Evolutionary conservation across 306 rosid genomes (phyloP).

Genomic region (Psophocarpus tetragonolobus): DNA sequence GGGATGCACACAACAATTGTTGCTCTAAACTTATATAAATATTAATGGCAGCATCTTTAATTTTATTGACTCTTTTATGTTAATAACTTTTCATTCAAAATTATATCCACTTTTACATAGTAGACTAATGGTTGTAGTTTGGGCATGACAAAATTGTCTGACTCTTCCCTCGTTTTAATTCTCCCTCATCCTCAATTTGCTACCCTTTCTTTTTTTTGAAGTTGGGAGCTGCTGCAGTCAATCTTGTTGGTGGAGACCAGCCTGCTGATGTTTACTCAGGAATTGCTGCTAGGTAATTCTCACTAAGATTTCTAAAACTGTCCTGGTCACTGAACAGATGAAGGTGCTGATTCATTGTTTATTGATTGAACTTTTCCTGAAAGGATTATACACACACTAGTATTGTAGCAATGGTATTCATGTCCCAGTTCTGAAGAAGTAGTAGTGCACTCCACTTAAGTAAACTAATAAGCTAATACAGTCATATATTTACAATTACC

Average conservation of each 20-base stretch:
- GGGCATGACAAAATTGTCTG: background rate
- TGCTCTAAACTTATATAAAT: background rate
- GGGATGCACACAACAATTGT: background rate
- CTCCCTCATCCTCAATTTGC: background rate
- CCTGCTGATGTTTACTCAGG: slow-evolving; percentile 99
- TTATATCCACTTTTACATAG: background rate
- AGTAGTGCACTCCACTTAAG: too few species aligned
- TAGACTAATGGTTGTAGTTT: background rate
- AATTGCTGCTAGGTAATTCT: slow-evolving; percentile 80
- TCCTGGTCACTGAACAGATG: background rate
- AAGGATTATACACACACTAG: background rate
- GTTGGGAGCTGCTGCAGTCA: slow-evolving; percentile 98
- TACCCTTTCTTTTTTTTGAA: slow-evolving; percentile 38
- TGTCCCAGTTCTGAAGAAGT: too few species aligned
- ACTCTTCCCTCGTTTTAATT: background rate
- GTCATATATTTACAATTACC: too few species aligned
- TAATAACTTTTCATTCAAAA: background rate
- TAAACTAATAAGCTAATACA: too few species aligned
- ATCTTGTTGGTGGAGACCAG: slow-evolving; percentile 84
- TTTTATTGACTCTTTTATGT: background rate
- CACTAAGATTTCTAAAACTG: background rate
- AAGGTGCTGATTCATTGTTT: background rate
- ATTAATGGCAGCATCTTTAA: background rate
- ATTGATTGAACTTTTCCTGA: background rate
- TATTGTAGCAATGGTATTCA: too few species aligned